Evolutionary conservation across 2,329 filamentous ascomycete genomes (phyloP).

Genomic region (Colletotrichum trifolii): DNA sequence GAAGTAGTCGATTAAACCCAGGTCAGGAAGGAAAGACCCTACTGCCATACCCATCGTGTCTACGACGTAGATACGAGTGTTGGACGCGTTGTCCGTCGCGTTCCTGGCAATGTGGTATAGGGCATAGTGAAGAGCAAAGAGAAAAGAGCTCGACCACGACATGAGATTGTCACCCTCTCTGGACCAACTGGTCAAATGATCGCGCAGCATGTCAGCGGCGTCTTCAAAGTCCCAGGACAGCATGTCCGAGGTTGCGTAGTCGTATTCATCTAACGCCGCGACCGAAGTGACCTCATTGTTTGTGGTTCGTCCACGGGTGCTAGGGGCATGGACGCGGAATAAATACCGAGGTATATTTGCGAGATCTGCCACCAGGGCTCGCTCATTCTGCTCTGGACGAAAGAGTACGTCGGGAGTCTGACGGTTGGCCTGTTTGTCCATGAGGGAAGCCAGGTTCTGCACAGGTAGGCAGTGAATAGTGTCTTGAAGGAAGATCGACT

Average conservation of each 20-base stretch:
- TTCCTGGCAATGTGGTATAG: too few relatives aligned
- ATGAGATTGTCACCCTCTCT: constrained; percentile 13
- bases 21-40: not conserved
- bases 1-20: not conserved
- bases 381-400: too few relatives aligned
- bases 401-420: too few relatives aligned
- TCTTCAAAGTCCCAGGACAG: not conserved
- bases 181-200: constrained; percentile 12
- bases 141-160: constrained; percentile 18
- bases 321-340: constrained; percentile 1
- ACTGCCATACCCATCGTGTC: not conserved
- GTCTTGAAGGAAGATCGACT: too few relatives aligned
- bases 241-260: not conserved
- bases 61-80: constrained; percentile 1
- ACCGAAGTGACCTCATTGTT: too few relatives aligned
- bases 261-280: too few relatives aligned
- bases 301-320: constrained; percentile 6
- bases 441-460: too few relatives aligned
- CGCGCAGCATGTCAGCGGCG: constrained; percentile 18
- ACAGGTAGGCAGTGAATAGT: too few relatives aligned
- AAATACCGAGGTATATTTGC: constrained; percentile 11
- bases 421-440: too few relatives aligned
- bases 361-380: too few relatives aligned
- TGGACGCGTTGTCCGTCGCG: not conserved
- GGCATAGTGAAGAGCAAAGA: not conserved